Conservation (phyloP, 306 rosid genomes). For the Rosa chinensis region DNA sequence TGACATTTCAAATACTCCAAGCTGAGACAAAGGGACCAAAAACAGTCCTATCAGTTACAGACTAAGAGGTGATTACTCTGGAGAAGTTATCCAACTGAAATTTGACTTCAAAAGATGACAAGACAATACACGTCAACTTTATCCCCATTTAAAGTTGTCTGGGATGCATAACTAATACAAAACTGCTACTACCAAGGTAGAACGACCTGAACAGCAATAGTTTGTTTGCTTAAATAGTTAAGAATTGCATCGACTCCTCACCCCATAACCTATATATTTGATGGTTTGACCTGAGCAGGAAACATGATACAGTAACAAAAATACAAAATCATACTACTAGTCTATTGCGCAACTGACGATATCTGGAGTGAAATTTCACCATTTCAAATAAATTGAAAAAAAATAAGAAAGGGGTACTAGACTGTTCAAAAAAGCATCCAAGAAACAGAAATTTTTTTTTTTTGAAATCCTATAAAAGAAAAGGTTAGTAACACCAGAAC, state of each 20-base stretch:
- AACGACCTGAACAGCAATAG: neutral
- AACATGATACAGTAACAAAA: neutral
- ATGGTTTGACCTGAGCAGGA: neutral
- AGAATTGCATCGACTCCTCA: neutral
- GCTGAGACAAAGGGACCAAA: conserved; percentile 44
- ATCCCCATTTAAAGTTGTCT: neutral
- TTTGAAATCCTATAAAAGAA: neutral
- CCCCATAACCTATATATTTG: neutral
- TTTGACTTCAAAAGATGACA: neutral
- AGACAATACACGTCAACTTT: neutral
- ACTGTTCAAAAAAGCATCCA: neutral
- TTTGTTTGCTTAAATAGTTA: neutral
- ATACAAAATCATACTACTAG: neutral
- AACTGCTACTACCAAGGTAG: neutral
- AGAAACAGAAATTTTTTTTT: neutral
- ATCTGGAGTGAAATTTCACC: neutral
- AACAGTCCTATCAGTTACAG: conserved; percentile 10
- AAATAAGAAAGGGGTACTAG: neutral
- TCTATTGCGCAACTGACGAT: neutral
- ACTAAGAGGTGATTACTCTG: neutral
- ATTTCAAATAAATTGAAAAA: neutral
- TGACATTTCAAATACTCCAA: conserved; percentile 93
- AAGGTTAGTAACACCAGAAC: neutral
- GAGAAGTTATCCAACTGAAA: neutral
- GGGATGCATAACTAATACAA: neutral